These are phyloP conservation scores for Cryptosporidium tyzzeri DNA, from an alignment of 169 alveolate genomes.

Conservation along the genomic window DNA sequence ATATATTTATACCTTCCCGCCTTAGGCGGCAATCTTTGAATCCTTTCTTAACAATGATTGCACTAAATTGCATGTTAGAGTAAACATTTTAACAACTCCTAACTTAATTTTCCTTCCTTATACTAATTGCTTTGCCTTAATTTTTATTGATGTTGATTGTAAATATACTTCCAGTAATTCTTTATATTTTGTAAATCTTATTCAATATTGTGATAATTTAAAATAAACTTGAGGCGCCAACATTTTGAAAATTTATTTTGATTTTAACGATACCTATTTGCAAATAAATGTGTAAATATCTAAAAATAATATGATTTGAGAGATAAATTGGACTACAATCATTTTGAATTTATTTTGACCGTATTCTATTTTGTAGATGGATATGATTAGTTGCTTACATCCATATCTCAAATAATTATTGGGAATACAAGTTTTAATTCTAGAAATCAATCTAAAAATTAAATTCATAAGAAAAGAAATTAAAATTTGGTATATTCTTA, in stretches of 20 bases:
- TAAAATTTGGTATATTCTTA: too few species aligned
- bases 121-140: background rate
- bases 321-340: background rate
- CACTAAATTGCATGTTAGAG: background rate
- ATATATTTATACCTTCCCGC: background rate
- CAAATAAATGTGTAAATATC: background rate
- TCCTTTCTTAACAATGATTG: background rate
- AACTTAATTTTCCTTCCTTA: background rate
- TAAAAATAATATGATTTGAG: background rate
- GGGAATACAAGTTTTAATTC: background rate
- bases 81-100: background rate
- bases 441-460: background rate
- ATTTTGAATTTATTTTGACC: background rate
- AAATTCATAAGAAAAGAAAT: background rate
- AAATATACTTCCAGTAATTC: too few species aligned
- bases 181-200: background rate
- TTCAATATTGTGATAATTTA: background rate
- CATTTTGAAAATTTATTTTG: background rate
- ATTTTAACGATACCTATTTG: background rate
- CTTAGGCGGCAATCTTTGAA: background rate
- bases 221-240: background rate
- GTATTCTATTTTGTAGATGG: background rate
- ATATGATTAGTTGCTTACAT: background rate
- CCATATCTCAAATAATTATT: background rate
- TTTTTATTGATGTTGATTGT: background rate